Evolutionary conservation across 176 grass and related monocot genomes (phyloP), one percentile per base, ranked within the genome.

Genomic region (Phyllostachys edulis): DNA sequence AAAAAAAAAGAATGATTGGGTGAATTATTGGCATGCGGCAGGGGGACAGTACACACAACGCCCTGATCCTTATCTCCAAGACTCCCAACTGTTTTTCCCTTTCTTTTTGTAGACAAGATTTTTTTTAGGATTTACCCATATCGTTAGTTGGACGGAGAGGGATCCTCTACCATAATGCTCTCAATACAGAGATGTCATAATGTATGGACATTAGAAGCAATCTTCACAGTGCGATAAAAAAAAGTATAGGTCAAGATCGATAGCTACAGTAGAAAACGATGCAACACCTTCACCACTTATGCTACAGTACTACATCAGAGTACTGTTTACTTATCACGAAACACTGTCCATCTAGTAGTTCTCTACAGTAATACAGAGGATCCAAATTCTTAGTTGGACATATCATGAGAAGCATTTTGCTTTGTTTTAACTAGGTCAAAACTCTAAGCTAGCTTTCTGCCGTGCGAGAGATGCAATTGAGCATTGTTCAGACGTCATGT

Each of bases 1-100:
- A 15, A 46, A 45, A 56, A 39, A 57, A 54, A 1, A 4, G 29
- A 78, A 46, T 45, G 56, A 63, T 46, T 63, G 57, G 57, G 4
- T 63, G 75, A 61, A 78, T 78, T 78, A 63, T 20, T 78, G 56
- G 40, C 14, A 45, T 63, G 7, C 59, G 38, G 40, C 45, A 38
- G 21, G 56, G 55, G n/a, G 54, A 61, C 74, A 61, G 54, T 42
- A n/a, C 47, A 14, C 34, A 8, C 20, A 76, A 34, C 57, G 4
- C 4, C 34, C 59, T 5, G 9, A 64, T 34, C 76, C 57, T 78
- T 63, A 78, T 63, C 40, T 78, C 59, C 76, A 45, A 12, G 9
- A 6, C 4, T 20, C 23, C 23, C 57, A 47, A 20, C 9, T 12
- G 13, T 13, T 78, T 29, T 17, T 32, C 1, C 3, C 54, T 15